phyloP scores from a whole-genome alignment of 345 rosid species.

The Citrus glauca region DNA sequence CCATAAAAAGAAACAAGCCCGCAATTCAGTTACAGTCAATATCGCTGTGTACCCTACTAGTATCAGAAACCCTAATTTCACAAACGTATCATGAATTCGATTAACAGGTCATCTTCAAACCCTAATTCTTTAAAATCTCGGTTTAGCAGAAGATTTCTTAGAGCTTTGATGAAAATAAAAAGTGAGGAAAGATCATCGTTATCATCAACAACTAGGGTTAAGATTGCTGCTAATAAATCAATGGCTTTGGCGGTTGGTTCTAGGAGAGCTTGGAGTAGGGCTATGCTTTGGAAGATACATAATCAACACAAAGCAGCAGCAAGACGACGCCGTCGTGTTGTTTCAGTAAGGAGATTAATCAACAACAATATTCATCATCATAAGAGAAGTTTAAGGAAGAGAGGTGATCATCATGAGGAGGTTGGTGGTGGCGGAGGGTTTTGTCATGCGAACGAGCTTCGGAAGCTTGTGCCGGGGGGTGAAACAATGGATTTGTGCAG shows the following conservation, averaged over 20 bases:
- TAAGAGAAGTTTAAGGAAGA: slow-evolving; percentile 2
- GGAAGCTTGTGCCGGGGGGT: slow-evolving; percentile 56
- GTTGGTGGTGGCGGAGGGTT: background rate
- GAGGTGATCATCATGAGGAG: background rate
- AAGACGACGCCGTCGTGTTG: background rate
- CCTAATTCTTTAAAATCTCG: slow-evolving; percentile 33
- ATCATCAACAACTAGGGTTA: slow-evolving; percentile 24
- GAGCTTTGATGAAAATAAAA: slow-evolving; percentile 34
- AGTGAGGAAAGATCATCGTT: background rate
- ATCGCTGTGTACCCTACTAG: background rate
- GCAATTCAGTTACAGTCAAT: background rate
- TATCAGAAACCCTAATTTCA: slow-evolving; percentile 24
- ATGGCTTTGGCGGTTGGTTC: slow-evolving; percentile 47
- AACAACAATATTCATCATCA: background rate
- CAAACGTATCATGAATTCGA: slow-evolving; percentile 22
- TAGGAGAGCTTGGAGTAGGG: slow-evolving; percentile 51
- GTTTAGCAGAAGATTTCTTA: slow-evolving; percentile 40
- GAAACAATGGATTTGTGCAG: slow-evolving; percentile 43
- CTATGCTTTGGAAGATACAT: slow-evolving; percentile 31
- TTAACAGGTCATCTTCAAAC: slow-evolving; percentile 1
- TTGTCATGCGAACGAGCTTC: slow-evolving; percentile 22
- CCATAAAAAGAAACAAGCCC: slow-evolving; percentile 5
- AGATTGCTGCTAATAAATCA: slow-evolving; percentile 49
- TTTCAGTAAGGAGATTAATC: slow-evolving; percentile 8
- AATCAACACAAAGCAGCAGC: background rate